Evolutionary conservation across 148 eudicot species (phyloP).

Genomic region (Rhododendron vialii): DNA sequence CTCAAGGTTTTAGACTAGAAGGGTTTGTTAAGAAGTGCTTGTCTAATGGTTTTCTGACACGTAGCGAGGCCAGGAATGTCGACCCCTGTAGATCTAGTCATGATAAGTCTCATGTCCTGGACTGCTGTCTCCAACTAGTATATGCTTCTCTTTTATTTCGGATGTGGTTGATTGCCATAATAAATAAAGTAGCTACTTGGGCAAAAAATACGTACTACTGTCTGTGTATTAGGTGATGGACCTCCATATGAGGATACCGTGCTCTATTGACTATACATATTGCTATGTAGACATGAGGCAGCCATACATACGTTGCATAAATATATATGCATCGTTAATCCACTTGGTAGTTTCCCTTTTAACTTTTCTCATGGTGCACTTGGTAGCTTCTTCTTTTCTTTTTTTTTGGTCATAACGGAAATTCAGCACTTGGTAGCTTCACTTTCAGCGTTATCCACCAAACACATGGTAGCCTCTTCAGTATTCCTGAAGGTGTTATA

Average conservation of each 20-base stretch:
- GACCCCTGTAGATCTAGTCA: not conserved
- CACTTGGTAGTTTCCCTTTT: not conserved
- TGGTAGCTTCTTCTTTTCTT: too few relatives aligned
- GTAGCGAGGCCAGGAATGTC: not conserved
- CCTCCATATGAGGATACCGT: not conserved
- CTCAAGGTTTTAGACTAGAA: not conserved
- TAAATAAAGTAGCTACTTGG: not conserved
- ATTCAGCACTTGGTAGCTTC: not conserved
- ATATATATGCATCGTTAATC: not conserved
- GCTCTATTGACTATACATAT: too few relatives aligned
- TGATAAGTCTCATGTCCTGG: not conserved
- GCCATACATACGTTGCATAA: too few relatives aligned
- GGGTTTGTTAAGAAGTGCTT: not conserved
- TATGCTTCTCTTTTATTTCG: not conserved
- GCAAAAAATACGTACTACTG: not conserved
- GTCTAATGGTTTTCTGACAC: not conserved
- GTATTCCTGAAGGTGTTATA: not conserved
- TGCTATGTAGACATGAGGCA: too few relatives aligned
- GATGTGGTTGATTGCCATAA: not conserved
- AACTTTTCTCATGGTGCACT: not conserved
- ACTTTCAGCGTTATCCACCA: not conserved
- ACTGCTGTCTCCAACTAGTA: not conserved
- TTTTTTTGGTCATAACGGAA: not conserved
- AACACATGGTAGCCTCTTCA: not conserved
- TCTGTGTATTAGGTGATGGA: not conserved